Base-by-base conservation (phyloP, 208 protist species). In the Novymonas esmeraldas region DNA sequence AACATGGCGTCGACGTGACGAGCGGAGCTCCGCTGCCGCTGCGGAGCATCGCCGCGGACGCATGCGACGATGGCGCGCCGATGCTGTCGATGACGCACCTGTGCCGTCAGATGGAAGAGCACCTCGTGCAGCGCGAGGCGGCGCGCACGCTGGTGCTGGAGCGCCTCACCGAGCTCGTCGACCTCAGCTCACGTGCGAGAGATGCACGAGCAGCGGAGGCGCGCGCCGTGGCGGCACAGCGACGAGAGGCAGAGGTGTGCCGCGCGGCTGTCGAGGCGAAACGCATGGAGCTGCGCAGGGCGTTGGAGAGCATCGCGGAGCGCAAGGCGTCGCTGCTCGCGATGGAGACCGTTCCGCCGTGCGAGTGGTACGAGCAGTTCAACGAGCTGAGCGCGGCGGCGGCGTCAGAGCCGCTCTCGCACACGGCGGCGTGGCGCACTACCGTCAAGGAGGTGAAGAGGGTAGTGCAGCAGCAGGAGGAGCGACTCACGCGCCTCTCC, bases 1-100 rank as follows among this genome's bases (percentile, higher is more conserved):
- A 57, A 3, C 84, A 80, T 61, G 48, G 46, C 4, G 56, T 87
- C 22, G 79, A 87, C 48, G 41, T 84, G 7, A 62, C 33, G 0
- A 73, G 68, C n/a, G 68, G 68, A 0, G 31, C 45, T 0, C 81
- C 46, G 26, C 42, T 39, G 42, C 74, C 61, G 56, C 64, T 44
- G 68, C 56, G n/a, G 0, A 9, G 10, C 62, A 36, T 46, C 3
- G 18, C 7, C 3, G 42, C 6, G 11, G 62, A 55, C 14, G 38
- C 16, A 10, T 0, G 36, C 41, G 49, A 44, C n/a, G 13, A 13
- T 4, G 3, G 26, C 20, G 20, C 1, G 6, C n/a, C 9, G 10
- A 29, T 18, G 14, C 39, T 9, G 29, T n/a, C 26, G 22, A 28
- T 11, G 64, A 60, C 22, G 2, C 46, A 34, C 20, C 31, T 82